Base-by-base conservation (phyloP, 2,329 filamentous ascomycete genomes). In the Microthyrium microscopicum region DNA sequence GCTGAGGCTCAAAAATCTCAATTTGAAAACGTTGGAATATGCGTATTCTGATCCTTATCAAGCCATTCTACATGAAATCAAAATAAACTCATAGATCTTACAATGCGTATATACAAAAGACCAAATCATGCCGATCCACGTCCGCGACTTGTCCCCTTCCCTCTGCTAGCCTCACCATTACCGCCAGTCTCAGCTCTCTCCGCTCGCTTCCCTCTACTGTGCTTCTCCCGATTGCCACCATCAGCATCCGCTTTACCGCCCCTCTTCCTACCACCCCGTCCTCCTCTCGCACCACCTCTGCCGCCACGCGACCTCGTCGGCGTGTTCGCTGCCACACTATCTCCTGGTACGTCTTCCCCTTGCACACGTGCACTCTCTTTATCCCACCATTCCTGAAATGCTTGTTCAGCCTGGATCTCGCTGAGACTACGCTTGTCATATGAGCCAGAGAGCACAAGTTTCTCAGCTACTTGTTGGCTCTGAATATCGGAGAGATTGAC, bases 311-410 rank as follows among this genome's bases (percentile, higher is more conserved):
- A 39, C n/a, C 27, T 33, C 19, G 17, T 24, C 15, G 16, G 17
- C 8, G 17, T 11, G 22, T 26, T 29, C 5, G 20, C 26, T 4
- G 32, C 30, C 24, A 11, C 30, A 29, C 15, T 26, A 15, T 20
- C 7, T 24, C 12, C 26, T 26, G n/a, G n/a, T n/a, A n/a, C 33
- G 4, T 59, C 61, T 43, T 66, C 72, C 42, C 77, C 70, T 41
- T 77, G 75, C 24, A 77, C 70, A 19, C 79, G 66, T 39, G 67
- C 66, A 45, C 76, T 83, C 53, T 93, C 85, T 40, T 79, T 74
- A 43, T 91, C 82, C 84, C 84, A 93, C 84, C 85, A 93, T 51
- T 91, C 76, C 50, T 94, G 82, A 51, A 98, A 98, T 33, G 83
- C 83, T 50, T 98, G 89, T 55, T 98, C 89, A 42, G 89, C 74